Evolutionary conservation across 1,284 basidiomycete genomes (phyloP).

Genomic region (Apiotrichum mycotoxinovorans): DNA sequence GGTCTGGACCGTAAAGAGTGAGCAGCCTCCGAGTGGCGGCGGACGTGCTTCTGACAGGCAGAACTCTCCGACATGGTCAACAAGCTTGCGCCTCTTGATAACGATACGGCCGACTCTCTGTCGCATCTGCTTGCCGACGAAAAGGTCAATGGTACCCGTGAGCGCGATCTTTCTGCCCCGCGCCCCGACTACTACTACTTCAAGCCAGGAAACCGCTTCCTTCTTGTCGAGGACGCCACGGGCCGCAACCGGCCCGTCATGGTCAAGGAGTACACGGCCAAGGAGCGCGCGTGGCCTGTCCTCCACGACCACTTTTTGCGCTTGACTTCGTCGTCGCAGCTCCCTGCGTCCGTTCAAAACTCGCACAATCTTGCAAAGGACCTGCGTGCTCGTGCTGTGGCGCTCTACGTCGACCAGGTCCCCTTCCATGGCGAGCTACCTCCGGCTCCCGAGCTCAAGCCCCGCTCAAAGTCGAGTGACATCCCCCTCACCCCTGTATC

Average conservation of each 20-base stretch:
- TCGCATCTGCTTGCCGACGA: conserved; percentile 76
- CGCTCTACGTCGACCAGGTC: conserved; percentile 39
- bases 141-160: conserved; percentile 76
- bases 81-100: conserved; percentile 53
- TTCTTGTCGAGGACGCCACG: conserved; percentile 86
- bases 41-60: conserved; percentile 20
- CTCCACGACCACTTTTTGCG: conserved; percentile 51
- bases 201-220: conserved; percentile 68
- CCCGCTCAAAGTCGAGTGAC: conserved; percentile 32
- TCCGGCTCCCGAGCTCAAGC: conserved; percentile 25
- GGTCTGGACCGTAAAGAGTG: conserved; percentile 78
- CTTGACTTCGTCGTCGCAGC: conserved; percentile 29
- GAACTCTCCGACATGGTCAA: conserved; percentile 32
- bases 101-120: conserved; percentile 39
- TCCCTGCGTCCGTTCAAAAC: conserved; percentile 19
- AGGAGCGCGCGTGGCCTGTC: conserved; percentile 55
- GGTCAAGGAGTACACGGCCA: conserved; percentile 54
- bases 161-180: conserved; percentile 84
- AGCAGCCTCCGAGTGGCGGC: conserved; percentile 48
- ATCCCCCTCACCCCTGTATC: conserved; percentile 28
- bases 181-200: conserved; percentile 90
- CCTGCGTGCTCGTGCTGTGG: conserved; percentile 40
- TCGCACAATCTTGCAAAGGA: conserved; percentile 21
- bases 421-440: conserved; percentile 37
- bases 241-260: conserved; percentile 62